Conservation (phyloP, 2,329 filamentous ascomycete genomes). For the Pyrenophora seminiperda region DNA sequence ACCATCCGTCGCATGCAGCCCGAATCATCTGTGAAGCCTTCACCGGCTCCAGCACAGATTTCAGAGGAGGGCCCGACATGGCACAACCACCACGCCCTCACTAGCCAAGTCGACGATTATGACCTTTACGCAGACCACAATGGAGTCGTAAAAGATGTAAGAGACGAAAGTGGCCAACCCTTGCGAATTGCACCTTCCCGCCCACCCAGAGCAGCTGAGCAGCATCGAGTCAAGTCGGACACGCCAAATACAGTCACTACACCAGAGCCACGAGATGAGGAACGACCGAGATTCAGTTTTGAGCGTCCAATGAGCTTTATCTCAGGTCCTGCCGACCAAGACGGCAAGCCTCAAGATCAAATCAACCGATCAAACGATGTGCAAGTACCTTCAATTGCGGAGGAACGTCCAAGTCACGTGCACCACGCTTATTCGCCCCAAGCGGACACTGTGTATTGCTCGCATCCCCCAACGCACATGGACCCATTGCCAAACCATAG, state of each 20-base stretch:
- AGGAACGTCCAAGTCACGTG: conserved; percentile 14
- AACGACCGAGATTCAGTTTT: conserved; percentile 32
- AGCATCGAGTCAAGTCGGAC: conserved; percentile 6
- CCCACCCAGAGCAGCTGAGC: conserved; percentile 6
- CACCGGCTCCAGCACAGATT: conserved; percentile 29
- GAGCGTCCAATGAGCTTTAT: conserved; percentile 48
- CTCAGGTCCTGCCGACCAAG: conserved; percentile 40
- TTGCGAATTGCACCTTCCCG: conserved; percentile 28
- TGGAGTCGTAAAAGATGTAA: conserved; percentile 44
- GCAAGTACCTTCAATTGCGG: conserved; percentile 8
- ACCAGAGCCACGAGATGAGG: conserved; percentile 26
- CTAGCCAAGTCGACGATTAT: conserved; percentile 34
- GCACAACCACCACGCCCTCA: conserved; percentile 21
- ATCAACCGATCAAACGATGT: conserved; percentile 32
- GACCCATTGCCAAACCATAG: conserved; percentile 9
- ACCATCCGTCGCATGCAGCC: conserved; percentile 35
- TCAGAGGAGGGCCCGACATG: conserved; percentile 27
- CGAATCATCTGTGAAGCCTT: conserved; percentile 27
- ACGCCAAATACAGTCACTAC: conserved; percentile 7
- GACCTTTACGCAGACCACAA: conserved; percentile 48
- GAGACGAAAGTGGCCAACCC: conserved; percentile 37
- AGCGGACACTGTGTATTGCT: conserved; percentile 17
- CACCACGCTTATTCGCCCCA: conserved; percentile 4
- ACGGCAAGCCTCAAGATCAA: conserved; percentile 44
- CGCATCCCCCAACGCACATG: conserved; percentile 10